Conservation (phyloP, 2,329 filamentous ascomycete species). For the Teratosphaeria epicoccoides region DNA sequence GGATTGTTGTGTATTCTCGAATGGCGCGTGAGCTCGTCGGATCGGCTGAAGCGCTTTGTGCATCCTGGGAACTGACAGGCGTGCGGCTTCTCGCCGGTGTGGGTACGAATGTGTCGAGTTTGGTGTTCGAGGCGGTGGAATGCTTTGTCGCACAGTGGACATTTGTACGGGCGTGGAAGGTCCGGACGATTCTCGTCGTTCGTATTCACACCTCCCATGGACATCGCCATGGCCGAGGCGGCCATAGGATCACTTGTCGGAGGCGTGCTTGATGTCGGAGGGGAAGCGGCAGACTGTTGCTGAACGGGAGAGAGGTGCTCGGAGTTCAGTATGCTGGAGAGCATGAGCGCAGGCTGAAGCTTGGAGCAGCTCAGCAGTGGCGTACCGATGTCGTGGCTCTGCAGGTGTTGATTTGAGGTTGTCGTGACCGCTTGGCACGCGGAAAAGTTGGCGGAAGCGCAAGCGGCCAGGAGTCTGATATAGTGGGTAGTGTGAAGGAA, state of each 20-base stretch:
- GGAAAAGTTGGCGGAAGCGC: background rate
- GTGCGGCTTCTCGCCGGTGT: slow-evolving; percentile 97
- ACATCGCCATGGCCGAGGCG: slow-evolving; percentile 36
- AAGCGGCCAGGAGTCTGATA: background rate
- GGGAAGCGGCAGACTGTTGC: slow-evolving; percentile 6
- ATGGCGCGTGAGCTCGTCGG: slow-evolving; percentile 91
- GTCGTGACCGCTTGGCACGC: background rate
- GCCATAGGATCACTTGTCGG: slow-evolving; percentile 21
- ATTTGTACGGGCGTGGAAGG: slow-evolving; percentile 94
- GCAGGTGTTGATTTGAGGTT: background rate
- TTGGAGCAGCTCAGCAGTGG: background rate
- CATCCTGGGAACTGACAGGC: slow-evolving; percentile 91
- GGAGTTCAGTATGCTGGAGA: slow-evolving; percentile 22
- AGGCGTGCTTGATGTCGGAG: slow-evolving; percentile 5
- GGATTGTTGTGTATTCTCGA: slow-evolving; percentile 99
- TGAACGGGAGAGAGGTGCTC: slow-evolving; percentile 15
- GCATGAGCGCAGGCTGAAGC: slow-evolving; percentile 14
- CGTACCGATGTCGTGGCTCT: background rate
- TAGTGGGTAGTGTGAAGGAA: background rate
- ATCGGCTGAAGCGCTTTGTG: slow-evolving; percentile 93
- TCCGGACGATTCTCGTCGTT: slow-evolving; percentile 59
- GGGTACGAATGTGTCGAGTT: slow-evolving; percentile 82
- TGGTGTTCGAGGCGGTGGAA: slow-evolving; percentile 98
- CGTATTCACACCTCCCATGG: slow-evolving; percentile 49
- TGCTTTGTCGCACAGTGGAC: slow-evolving; percentile 93